Base-by-base conservation (phyloP, 768 basidiomycete genomes). In the Lentinula guzmanii region DNA sequence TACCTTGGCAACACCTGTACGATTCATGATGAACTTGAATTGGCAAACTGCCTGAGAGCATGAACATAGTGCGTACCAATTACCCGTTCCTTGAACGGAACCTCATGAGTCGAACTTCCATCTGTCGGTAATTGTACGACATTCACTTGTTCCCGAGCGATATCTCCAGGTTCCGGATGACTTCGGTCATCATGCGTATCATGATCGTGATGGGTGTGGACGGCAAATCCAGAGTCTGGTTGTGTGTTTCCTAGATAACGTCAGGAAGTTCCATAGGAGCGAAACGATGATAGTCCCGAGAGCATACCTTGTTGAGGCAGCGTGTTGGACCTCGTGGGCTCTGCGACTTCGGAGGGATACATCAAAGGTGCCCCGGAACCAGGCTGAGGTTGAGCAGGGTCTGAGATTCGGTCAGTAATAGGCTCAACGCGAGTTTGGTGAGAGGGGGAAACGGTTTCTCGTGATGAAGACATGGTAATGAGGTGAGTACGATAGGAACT, bases 11-110 rank as follows among this genome's bases (percentile, higher is more conserved):
- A 55, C 53, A 35, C 53, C 53, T 55, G 18, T n/a, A 43, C 16
- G 42, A 8, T 39, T 39, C 5, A 8, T 13, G 13, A 39, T 7
- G 16, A 43, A n/a, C 21, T 21, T 18, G 33, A 7, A 16, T 8
- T 33, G 52, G 11, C 11, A 24, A 24, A 21, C 16, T 21, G 21
- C 21, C 1, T 21, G 21, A 21, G 21, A 31, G 50, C 11, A 21
- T 51, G 10, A 31, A 33, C n/a, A 10, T 33, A 37, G 16, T 4
- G 8, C 56, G n/a, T 35, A 58, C 58, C 58, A 33, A 58, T 58
- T 3, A 58, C 58, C 8, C 58, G 58, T 35, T 58, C 58, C 39
- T 58, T 58, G 16, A 58, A 58, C 6, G 58, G 58, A 3, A 58
- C 45, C 5, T 21, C 35, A 15, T 54, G 52, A 10, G 28, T n/a